Evolutionary conservation across 1,139 yeast species (phyloP), one percentile per base, ranked within the genome.

Genomic region (Pichia sp.): DNA sequence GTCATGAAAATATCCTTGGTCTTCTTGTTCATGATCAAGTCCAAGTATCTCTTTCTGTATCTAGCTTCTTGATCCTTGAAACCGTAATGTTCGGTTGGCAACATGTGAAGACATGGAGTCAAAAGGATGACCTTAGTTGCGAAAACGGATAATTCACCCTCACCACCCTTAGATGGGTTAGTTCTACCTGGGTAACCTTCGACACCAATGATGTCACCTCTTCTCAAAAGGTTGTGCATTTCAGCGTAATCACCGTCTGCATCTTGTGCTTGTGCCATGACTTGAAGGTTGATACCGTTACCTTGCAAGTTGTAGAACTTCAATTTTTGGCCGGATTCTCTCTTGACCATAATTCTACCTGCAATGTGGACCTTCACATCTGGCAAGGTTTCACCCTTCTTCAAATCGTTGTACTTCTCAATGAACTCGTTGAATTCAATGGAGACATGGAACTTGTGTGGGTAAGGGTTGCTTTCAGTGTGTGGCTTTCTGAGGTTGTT

Each of bases 61-160:
- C 98, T 79, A 43, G 94, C 80, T 67, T 91, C 98, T 64, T 84
- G 94, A 64, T 91, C 97, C 71, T 91, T 91, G 78, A 91, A 86
- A 47, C 98, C 98, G 58, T 74, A 88, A 63, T 86, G 96, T 62
- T 91, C 97, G 44, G 96, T 87, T 55, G 98, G 98, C 59, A 91
- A 76, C 97, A 91, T 91, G 66, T 87, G 96, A 63, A 91, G 72
- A 64, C 96, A 84, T 54, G 98, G 98, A 39, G 96, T 83, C 63
- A 91, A 77, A 54, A 91, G 71, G 55, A 75, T 74, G 50, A 91
- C 78, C 48, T 77, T 71, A 45, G 77, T 74, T 37, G 95, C 93
- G 58, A 91, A 91, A 35, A 91, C 82, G 20, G 97, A 88, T 41
- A 91, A 67, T 63, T 91, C 97, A 64, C 97, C 98, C 56, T 91